These are phyloP conservation scores for Talaromyces thailandensis DNA, from an alignment of 495 filamentous ascomycete genomes.

Conservation along the genomic window DNA sequence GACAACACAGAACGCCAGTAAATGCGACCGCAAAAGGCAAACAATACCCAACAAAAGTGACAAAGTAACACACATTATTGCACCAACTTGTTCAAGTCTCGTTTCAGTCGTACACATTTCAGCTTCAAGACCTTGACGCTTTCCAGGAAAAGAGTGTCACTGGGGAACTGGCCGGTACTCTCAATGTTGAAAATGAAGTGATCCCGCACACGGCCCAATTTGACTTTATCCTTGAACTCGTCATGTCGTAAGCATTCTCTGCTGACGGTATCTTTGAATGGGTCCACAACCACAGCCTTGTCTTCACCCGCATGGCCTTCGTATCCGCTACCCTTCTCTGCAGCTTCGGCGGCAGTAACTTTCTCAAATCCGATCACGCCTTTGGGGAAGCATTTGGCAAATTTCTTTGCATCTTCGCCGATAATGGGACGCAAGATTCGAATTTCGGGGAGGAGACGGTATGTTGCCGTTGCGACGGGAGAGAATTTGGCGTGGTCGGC, in stretches of 20 bases:
- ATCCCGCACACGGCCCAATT: constrained; percentile 78
- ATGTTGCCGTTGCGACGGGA: constrained; percentile 88
- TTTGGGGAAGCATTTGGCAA: constrained; percentile 77
- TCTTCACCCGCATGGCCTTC: constrained; percentile 63
- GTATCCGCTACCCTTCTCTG: constrained; percentile 51
- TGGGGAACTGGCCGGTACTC: constrained; percentile 87
- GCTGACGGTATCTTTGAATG: constrained; percentile 85
- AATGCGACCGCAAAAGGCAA: constrained; percentile 32
- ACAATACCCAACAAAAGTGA: not conserved
- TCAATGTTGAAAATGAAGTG: constrained; percentile 97
- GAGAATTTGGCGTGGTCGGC: constrained; percentile 97
- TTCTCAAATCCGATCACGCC: constrained; percentile 79
- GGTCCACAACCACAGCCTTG: constrained; percentile 77
- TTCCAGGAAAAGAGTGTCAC: constrained; percentile 85
- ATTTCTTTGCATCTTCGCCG: constrained; percentile 79
- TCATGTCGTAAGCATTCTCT: constrained; percentile 84
- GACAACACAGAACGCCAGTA: constrained; percentile 31
- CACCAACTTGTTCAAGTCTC: constrained; percentile 46
- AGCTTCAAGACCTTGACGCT: constrained; percentile 73
- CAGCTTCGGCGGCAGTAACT: constrained; percentile 59
- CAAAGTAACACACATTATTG: constrained; percentile 23
- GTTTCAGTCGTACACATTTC: constrained; percentile 61
- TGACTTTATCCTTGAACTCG: constrained; percentile 92
- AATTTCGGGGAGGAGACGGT: constrained; percentile 83
- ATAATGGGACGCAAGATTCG: constrained; percentile 72